Percentiles rank a stretch among this genome's conserved stretches.
Conservation (phyloP, 2,329 filamentous ascomycete genomes). For the Rutstroemia sp. region DNA sequence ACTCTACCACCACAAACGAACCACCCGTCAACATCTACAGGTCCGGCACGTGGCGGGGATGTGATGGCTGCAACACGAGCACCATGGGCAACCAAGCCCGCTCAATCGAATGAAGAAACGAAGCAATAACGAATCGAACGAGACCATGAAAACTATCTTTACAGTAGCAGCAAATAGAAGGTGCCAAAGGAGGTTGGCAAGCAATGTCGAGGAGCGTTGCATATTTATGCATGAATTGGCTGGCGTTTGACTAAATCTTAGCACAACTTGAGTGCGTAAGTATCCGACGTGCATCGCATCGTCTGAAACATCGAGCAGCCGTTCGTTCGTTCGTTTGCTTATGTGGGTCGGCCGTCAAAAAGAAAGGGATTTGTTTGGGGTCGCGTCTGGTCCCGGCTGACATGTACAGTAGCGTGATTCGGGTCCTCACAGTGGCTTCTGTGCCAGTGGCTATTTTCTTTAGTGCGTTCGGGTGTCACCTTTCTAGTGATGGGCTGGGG, state of each 20-base stretch:
- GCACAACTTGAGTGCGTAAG: too few relatives aligned
- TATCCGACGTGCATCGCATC: too few relatives aligned
- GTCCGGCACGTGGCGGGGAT: conserved; percentile 19
- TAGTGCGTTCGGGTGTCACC: too few relatives aligned
- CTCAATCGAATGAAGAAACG: background rate
- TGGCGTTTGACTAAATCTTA: too few relatives aligned
- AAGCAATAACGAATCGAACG: background rate
- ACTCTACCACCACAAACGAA: too few relatives aligned
- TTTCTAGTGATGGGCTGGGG: too few relatives aligned
- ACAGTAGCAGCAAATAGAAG: background rate
- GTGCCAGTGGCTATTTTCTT: too few relatives aligned
- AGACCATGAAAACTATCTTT: background rate
- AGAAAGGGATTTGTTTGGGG: background rate
- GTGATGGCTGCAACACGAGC: conserved; percentile 25
- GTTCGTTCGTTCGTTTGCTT: background rate
- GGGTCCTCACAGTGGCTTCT: too few relatives aligned
- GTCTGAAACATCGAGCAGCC: background rate
- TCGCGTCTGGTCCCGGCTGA: background rate
- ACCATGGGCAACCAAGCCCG: conserved; percentile 13
- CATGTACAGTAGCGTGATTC: too few relatives aligned
- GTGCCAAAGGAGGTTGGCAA: too few relatives aligned
- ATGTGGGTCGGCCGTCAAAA: background rate
- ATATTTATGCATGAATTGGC: too few relatives aligned
- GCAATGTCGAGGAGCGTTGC: too few relatives aligned
- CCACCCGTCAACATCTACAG: conserved; percentile 6